Evolutionary conservation across 2,329 filamentous ascomycete species (phyloP).

Genomic region (Exserohilum turcica): DNA sequence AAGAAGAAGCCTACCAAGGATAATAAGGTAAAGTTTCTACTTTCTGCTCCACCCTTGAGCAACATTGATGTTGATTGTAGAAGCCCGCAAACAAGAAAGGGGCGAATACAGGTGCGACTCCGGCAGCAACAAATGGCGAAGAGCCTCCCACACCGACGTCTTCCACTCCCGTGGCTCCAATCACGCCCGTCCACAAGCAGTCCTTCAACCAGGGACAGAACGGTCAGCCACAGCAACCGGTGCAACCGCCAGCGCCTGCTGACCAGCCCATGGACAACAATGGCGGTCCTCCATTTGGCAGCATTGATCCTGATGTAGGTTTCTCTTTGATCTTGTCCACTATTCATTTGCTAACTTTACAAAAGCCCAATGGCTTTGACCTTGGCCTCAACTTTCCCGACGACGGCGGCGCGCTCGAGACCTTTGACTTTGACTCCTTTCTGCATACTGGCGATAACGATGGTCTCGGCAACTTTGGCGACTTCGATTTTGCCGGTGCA

Average conservation of each 20-base stretch:
- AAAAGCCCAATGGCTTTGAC: slow-evolving; percentile 42
- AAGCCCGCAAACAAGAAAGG: slow-evolving; percentile 49
- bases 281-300: slow-evolving; percentile 47
- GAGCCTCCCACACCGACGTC: slow-evolving; percentile 56
- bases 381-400: slow-evolving; percentile 55
- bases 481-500: slow-evolving; percentile 44
- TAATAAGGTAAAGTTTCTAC: slow-evolving; percentile 67
- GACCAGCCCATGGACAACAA: slow-evolving; percentile 43
- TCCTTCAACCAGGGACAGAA: slow-evolving; percentile 46
- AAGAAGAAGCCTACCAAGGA: slow-evolving; percentile 75
- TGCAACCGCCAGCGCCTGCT: slow-evolving; percentile 43
- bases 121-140: slow-evolving; percentile 51
- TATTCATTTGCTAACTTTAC: slow-evolving; percentile 34
- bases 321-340: neutral
- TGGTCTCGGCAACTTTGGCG: slow-evolving; percentile 42
- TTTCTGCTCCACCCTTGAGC: slow-evolving; percentile 24
- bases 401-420: slow-evolving; percentile 66
- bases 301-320: slow-evolving; percentile 46
- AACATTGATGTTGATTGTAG: slow-evolving; percentile 47
- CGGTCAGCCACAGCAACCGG: slow-evolving; percentile 38
- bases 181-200: slow-evolving; percentile 52
- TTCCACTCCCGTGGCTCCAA: slow-evolving; percentile 55
- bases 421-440: slow-evolving; percentile 72
- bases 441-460: slow-evolving; percentile 60
- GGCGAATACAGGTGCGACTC: slow-evolving; percentile 47